A percentile compares a stretch with the other conserved stretches of the same genome.
Evolutionary conservation across 495 filamentous ascomycete genomes (phyloP).

Genomic region (Patellaria atrata): DNA sequence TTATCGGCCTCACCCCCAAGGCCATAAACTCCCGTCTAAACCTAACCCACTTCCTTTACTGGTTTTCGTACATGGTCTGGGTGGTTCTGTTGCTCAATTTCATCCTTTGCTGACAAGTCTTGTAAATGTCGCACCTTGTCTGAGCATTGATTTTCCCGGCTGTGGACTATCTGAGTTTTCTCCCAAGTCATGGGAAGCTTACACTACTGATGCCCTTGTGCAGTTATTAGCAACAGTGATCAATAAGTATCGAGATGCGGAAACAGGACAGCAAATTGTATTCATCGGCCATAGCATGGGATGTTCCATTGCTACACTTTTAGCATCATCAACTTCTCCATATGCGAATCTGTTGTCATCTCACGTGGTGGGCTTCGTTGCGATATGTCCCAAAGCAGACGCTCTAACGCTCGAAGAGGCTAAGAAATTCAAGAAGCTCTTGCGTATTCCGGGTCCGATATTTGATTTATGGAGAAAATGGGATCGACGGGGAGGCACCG

Average conservation of each 20-base stretch:
- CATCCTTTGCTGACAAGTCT: slow-evolving; percentile 67
- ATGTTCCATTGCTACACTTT: slow-evolving; percentile 56
- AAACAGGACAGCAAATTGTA: slow-evolving; percentile 58
- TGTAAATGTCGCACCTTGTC: slow-evolving; percentile 70
- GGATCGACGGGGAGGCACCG: slow-evolving; percentile 63
- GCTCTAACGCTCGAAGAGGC: slow-evolving; percentile 42
- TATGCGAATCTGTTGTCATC: slow-evolving; percentile 35
- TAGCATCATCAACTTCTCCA: slow-evolving; percentile 49
- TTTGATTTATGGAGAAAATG: slow-evolving; percentile 68
- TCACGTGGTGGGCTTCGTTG: slow-evolving; percentile 61
- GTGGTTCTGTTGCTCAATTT: slow-evolving; percentile 81
- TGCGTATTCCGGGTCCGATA: slow-evolving; percentile 51
- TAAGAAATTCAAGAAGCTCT: slow-evolving; percentile 34
- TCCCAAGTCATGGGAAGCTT: slow-evolving; percentile 60
- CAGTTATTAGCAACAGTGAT: slow-evolving; percentile 63
- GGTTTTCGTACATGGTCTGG: slow-evolving; percentile 85
- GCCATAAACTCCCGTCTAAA: slow-evolving; percentile 55
- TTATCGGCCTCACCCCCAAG: slow-evolving; percentile 65
- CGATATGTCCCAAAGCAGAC: slow-evolving; percentile 58
- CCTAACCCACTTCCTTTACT: slow-evolving; percentile 66
- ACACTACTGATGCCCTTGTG: slow-evolving; percentile 58
- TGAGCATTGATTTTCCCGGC: slow-evolving; percentile 81
- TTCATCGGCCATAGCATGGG: slow-evolving; percentile 84
- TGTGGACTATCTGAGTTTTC: slow-evolving; percentile 66
- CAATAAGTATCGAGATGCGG: slow-evolving; percentile 48